Evolutionary conservation across 495 filamentous ascomycete genomes (phyloP), one percentile per base, ranked within the genome.

Genomic region (Penicillium odoratum): DNA sequence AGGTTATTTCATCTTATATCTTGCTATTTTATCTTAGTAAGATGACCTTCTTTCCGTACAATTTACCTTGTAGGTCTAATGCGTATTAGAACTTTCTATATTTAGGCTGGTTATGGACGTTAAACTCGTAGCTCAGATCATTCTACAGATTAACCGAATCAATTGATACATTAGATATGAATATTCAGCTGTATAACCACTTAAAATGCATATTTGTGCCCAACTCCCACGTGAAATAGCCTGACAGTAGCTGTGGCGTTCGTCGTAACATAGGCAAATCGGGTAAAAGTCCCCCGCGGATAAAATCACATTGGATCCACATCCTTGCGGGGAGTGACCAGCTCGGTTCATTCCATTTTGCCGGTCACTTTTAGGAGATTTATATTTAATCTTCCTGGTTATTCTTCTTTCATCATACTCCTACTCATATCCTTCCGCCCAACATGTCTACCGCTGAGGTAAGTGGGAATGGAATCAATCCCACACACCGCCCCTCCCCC

Each of bases 231-330:
- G 21, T 21, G 21, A 1, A 21, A 21, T 21, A 21, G 21, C 28
- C 43, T 51, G 52, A 51, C 56, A 42, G 3, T 10, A n/a, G 6
- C 3, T n/a, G 38, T 40, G 38, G 38, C 38, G 38, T 40, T 45
- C 18, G 15, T 3, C 21, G 10, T 25, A 18, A 25, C 25, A 21
- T 21, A 55, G 49, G 59, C 53, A 56, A 50, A 51, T 54, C 58
- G 60, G 65, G 57, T 68, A 63, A 66, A 68, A 54, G 44, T 40
- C 28, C 48, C 42, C 58, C 56, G 62, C 66, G 66, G 66, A 55
- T 68, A 68, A 68, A 68, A 61, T 61, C 54, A 51, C 44, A 56
- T 52, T 48, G 56, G 59, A 56, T 59, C 59, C 55, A 61, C 26
- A 28, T 26, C 6, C 46, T 48, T 48, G 46, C 46, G 46, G 46